These are phyloP conservation scores for Syzygium jambos DNA, from an alignment of 345 rosid genomes.

Conservation along the genomic window DNA sequence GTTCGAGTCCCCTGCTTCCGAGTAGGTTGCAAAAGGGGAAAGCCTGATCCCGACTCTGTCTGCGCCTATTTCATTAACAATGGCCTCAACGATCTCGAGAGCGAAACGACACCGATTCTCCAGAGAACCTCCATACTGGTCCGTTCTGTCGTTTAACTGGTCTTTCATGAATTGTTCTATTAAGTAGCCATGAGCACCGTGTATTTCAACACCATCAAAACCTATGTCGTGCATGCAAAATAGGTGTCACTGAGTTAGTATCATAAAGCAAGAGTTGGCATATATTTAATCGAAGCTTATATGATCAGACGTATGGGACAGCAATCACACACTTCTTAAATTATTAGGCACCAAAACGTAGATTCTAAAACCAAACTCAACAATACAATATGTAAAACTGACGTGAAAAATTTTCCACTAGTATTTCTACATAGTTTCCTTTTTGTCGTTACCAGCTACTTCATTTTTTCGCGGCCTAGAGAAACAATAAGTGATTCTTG, in stretches of 20 bases:
- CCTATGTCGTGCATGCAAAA: constrained; percentile 15
- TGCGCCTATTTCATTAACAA: constrained; percentile 54
- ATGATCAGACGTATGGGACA: not conserved
- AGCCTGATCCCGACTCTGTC: constrained; percentile 63
- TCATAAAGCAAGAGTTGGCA: not conserved
- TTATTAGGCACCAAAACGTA: not conserved
- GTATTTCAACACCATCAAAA: constrained; percentile 80
- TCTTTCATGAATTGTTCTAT: constrained; percentile 75
- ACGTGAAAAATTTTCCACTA: not conserved
- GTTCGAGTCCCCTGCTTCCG: constrained; percentile 52
- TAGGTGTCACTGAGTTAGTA: not conserved
- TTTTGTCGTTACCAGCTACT: not conserved
- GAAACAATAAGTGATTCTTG: not conserved
- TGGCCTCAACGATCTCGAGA: constrained; percentile 59
- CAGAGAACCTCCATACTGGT: constrained; percentile 60
- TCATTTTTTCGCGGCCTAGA: not conserved
- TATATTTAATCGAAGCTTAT: not conserved
- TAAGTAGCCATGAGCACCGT: constrained; percentile 63
- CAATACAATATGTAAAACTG: not conserved
- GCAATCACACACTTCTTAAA: not conserved
- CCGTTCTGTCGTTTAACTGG: constrained; percentile 62
- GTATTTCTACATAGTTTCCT: not conserved
- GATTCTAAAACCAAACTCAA: not conserved
- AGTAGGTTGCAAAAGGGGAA: constrained; percentile 45
- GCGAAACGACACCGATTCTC: constrained; percentile 59